Evolutionary conservation across 768 basidiomycete species (phyloP), one percentile per base, ranked within the genome.

Genomic region (Pisolithus marmoratus): DNA sequence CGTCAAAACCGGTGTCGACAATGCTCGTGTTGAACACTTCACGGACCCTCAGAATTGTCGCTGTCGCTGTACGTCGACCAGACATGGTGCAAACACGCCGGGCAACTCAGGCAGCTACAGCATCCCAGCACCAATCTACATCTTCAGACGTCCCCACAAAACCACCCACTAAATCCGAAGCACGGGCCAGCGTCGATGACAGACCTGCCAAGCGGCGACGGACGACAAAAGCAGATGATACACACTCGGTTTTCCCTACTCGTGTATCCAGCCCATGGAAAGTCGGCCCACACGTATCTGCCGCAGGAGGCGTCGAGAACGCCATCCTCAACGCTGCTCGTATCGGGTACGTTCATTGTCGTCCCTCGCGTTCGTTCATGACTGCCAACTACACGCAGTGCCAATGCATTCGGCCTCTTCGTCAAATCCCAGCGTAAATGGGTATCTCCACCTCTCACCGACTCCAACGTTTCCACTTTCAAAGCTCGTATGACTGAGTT

Each of bases 361-460:
- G 40, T 38, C 15, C 23, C 8, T 29, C 29, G 11, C n/a, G n/a
- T n/a, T n/a, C 9, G 1, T 14, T 48, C 7, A 19, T 20, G n/a
- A 36, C 17, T 38, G 29, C 52, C 34, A 9, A 8, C 11, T 42
- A 45, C 9, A 24, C n/a, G 14, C 22, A 88, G 87, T 0, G 90
- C 88, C n/a, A 87, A 84, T 49, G 81, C 89, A 5, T 87, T 94
- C 58, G 90, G 87, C 0, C 72, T 93, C 8, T 94, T 94, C 60
- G 66, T 92, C 38, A 94, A 93, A 67, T 87, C 84, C 0, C 91
- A 93, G 58, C 74, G 87, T 20, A 86, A 85, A 67, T 94, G 92
- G 92, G 72, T 68, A 9, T 83, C 84, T 4, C 79, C 83, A 4
- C 69, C 81, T 2, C 72, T 90, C 2, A 75, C 74, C 11, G 65